Evolutionary conservation across 108 stramenopile species (phyloP).

Genomic region (Stephanodiscus minutulus): DNA sequence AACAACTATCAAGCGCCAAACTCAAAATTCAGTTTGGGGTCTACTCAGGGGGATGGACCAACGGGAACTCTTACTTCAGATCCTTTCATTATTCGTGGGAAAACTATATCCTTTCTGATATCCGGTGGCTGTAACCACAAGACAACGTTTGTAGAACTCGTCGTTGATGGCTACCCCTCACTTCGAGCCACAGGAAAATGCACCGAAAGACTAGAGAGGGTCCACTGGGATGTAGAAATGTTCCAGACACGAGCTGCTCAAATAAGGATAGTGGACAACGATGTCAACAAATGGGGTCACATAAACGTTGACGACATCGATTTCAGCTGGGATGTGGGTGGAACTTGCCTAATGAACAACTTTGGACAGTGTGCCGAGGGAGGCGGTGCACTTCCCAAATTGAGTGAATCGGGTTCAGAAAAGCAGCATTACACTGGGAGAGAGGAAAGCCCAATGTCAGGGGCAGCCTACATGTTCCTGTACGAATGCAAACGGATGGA

Average conservation of each 20-base stretch:
- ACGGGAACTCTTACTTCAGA: slow-evolving; percentile 74
- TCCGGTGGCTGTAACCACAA: slow-evolving; percentile 82
- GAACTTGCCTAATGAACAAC: slow-evolving; percentile 35
- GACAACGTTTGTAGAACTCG: slow-evolving; percentile 73
- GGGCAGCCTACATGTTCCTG: slow-evolving; percentile 72
- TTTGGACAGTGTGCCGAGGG: slow-evolving; percentile 30
- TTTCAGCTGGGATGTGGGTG: slow-evolving; percentile 59
- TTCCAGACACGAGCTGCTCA: slow-evolving; percentile 60
- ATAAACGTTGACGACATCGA: slow-evolving; percentile 79
- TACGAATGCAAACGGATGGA: slow-evolving; percentile 36
- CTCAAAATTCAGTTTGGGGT: slow-evolving; percentile 44
- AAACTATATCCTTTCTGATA: slow-evolving; percentile 65
- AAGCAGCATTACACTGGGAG: slow-evolving; percentile 39
- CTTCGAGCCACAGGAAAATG: slow-evolving; percentile 75
- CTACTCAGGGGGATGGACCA: slow-evolving; percentile 67
- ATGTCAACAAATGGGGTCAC: slow-evolving; percentile 66
- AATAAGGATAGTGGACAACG: slow-evolving; percentile 71
- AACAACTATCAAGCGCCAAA: slow-evolving; percentile 46
- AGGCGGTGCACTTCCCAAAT: slow-evolving; percentile 29
- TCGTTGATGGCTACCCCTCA: slow-evolving; percentile 75
- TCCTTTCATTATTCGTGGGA: slow-evolving; percentile 58
- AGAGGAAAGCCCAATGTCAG: slow-evolving; percentile 56
- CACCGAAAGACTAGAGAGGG: slow-evolving; percentile 58
- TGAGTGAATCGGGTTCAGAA: background rate
- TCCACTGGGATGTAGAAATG: slow-evolving; percentile 58